Evolutionary conservation across 2,329 filamentous ascomycete species (phyloP).

Genomic region (Pestalotiopsis sp.): DNA sequence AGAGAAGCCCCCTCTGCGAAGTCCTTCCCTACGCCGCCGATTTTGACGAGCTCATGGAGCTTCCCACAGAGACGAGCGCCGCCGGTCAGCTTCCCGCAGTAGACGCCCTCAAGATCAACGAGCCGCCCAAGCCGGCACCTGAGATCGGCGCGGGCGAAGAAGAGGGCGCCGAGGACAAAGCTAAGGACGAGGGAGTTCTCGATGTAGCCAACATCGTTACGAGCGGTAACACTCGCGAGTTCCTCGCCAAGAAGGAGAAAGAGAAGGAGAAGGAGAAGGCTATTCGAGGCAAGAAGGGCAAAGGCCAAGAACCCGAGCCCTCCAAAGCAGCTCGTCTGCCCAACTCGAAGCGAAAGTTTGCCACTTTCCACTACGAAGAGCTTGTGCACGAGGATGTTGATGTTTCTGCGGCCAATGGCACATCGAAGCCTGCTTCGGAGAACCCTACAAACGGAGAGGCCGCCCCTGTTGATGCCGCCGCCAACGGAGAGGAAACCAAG

Average conservation of each 20-base stretch:
- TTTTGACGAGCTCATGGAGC: slow-evolving; percentile 48
- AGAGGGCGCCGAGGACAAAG: slow-evolving; percentile 41
- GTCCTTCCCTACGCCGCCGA: slow-evolving; percentile 60
- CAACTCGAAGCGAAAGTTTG: slow-evolving; percentile 72
- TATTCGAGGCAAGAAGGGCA: slow-evolving; percentile 61
- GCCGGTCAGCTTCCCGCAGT: slow-evolving; percentile 31
- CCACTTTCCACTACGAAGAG: slow-evolving; percentile 76
- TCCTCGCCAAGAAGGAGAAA: slow-evolving; percentile 80
- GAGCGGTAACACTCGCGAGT: slow-evolving; percentile 79
- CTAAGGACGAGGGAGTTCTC: slow-evolving; percentile 70
- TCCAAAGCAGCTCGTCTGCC: slow-evolving; percentile 65
- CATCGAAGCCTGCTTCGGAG: slow-evolving; percentile 4
- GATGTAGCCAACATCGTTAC: slow-evolving; percentile 86
- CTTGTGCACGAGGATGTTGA: slow-evolving; percentile 57
- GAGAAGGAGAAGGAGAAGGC: slow-evolving; percentile 68
- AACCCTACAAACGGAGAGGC: slow-evolving; percentile 5
- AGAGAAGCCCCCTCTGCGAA: slow-evolving; percentile 68
- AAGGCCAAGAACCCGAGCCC: slow-evolving; percentile 54
- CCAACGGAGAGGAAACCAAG: slow-evolving; percentile 24
- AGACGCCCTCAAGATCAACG: slow-evolving; percentile 36
- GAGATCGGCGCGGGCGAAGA: slow-evolving; percentile 38
- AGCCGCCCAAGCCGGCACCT: slow-evolving; percentile 30
- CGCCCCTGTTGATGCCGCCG: slow-evolving; percentile 20
- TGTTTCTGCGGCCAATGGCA: slow-evolving; percentile 34
- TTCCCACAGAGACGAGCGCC: slow-evolving; percentile 43